Percentiles rank a stretch among this genome's conserved stretches.
These are phyloP conservation scores for Pseudohalonectria lignicola DNA, from an alignment of 2,329 filamentous ascomycete species.

Conservation along the genomic window DNA sequence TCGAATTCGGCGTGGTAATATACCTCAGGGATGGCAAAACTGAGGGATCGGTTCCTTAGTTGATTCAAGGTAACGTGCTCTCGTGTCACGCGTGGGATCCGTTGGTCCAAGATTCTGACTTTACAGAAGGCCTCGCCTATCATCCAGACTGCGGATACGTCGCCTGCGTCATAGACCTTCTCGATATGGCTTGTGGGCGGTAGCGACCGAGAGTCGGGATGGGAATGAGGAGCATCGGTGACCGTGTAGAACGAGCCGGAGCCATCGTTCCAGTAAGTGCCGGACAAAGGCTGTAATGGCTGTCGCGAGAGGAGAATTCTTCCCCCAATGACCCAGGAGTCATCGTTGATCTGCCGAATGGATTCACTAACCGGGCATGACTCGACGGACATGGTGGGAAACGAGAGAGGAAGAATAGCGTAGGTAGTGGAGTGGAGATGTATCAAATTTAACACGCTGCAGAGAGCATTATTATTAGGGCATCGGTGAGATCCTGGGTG, in stretches of 20 bases:
- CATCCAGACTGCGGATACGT: neutral
- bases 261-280: neutral
- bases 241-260: neutral
- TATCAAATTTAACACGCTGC: too few relatives aligned
- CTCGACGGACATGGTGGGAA: too few relatives aligned
- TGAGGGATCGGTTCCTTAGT: too few relatives aligned
- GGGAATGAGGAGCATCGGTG: neutral
- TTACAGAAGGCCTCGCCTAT: neutral
- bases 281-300: neutral
- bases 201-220: neutral
- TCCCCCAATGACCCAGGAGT: neutral
- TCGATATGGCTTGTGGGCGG: neutral
- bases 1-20: too few relatives aligned
- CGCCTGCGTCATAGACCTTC: neutral
- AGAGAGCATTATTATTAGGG: too few relatives aligned
- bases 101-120: too few relatives aligned
- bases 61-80: too few relatives aligned
- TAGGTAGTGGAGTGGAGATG: too few relatives aligned
- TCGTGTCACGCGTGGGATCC: too few relatives aligned
- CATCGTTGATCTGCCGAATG: neutral
- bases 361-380: slow-evolving; percentile 19
- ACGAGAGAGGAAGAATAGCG: too few relatives aligned
- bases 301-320: neutral
- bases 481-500: too few relatives aligned
- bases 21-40: too few relatives aligned